Conservation (phyloP, 1,284 basidiomycete species). For the Ceratobasidium sp. region DNA sequence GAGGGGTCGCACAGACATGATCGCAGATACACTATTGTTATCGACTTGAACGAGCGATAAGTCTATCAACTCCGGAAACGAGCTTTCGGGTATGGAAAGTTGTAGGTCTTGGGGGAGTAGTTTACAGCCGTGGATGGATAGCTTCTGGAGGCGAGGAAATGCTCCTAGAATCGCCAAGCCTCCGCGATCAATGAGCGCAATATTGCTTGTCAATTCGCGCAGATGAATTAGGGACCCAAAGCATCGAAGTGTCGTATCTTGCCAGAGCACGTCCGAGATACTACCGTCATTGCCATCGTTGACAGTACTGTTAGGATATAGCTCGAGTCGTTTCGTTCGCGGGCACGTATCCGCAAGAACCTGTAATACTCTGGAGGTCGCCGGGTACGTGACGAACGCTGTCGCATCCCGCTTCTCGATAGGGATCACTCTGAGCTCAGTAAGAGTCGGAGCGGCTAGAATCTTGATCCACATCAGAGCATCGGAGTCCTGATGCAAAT, state of each 20-base stretch:
- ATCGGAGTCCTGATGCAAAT: slow-evolving; percentile 27
- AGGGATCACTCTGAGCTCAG: neutral
- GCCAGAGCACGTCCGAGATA: neutral
- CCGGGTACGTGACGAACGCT: slow-evolving; percentile 26
- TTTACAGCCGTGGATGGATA: neutral
- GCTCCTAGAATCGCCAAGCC: slow-evolving; percentile 11
- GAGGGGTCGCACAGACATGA: neutral
- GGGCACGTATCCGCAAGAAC: neutral
- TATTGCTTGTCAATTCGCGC: slow-evolving; percentile 12
- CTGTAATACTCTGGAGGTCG: neutral
- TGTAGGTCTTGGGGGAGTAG: neutral
- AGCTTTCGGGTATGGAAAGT: neutral
- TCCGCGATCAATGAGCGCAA: neutral
- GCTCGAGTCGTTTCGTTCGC: neutral
- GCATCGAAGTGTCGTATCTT: neutral
- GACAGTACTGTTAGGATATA: slow-evolving; percentile 12
- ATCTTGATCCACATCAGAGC: slow-evolving; percentile 21
- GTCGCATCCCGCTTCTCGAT: neutral
- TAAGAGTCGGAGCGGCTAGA: slow-evolving; percentile 10
- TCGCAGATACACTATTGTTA: neutral
- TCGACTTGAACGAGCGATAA: neutral
- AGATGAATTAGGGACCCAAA: neutral
- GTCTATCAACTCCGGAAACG: slow-evolving; percentile 11
- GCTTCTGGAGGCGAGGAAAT: slow-evolving; percentile 15
- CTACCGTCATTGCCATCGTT: neutral